A percentile compares a stretch with the other conserved stretches of the same genome.
Conservation (phyloP, 495 filamentous ascomycete species). For the Tetracladium marchalianum region DNA sequence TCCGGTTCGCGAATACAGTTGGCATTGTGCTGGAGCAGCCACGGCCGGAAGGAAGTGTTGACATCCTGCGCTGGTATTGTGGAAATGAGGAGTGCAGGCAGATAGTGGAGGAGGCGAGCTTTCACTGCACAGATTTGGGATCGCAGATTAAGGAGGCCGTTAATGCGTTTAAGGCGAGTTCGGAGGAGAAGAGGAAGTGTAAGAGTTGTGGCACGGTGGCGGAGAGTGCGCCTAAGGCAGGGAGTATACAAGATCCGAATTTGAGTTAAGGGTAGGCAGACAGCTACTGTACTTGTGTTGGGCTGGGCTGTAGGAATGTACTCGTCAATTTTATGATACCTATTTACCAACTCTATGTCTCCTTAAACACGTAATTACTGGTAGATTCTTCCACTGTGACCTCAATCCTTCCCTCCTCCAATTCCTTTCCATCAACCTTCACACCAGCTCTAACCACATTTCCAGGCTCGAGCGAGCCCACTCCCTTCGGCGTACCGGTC, state of each 20-base stretch:
- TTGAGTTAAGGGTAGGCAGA: conserved; percentile 20
- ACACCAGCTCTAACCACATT: conserved; percentile 86
- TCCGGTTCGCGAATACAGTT: conserved; percentile 53
- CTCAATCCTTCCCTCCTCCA: conserved; percentile 79
- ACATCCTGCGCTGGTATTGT: conserved; percentile 90
- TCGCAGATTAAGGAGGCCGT: conserved; percentile 95
- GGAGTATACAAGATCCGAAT: conserved; percentile 42
- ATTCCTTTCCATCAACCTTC: conserved; percentile 68
- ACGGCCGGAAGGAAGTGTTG: conserved; percentile 56
- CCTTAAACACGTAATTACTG: conserved; percentile 43
- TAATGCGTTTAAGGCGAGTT: conserved; percentile 61
- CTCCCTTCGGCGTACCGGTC: conserved; percentile 95
- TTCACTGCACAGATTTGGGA: conserved; percentile 87
- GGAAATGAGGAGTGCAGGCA: conserved; percentile 42
- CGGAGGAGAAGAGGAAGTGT: conserved; percentile 63
- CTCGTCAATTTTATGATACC: neutral
- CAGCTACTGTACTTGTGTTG: neutral
- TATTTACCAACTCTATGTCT: conserved; percentile 36
- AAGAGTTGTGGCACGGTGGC: conserved; percentile 68
- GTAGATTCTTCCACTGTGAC: conserved; percentile 66
- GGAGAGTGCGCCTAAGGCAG: conserved; percentile 36
- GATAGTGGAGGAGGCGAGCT: conserved; percentile 76
- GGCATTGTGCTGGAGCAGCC: conserved; percentile 88
- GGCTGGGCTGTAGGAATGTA: neutral
- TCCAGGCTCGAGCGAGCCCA: conserved; percentile 73